Evolutionary conservation across 257 asterid species (phyloP).

Genomic region (Solanum virginianum): DNA sequence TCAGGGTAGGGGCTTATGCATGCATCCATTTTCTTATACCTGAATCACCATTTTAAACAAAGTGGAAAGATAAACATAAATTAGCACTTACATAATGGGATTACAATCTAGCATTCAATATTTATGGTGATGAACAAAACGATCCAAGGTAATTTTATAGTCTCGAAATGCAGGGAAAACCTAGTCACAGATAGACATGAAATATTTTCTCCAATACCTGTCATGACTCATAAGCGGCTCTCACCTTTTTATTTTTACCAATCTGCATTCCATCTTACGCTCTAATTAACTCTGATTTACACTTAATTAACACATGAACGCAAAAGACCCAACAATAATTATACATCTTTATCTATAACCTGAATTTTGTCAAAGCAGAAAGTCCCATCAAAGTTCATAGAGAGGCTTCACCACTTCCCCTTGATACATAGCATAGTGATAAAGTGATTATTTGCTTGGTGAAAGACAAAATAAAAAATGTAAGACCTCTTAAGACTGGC

Average conservation of each 20-base stretch:
- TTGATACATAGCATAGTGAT: neutral
- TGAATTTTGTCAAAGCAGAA: neutral
- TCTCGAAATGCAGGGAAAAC: neutral
- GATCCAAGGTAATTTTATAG: neutral
- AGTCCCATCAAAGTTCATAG: neutral
- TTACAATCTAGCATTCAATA: neutral
- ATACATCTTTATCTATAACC: neutral
- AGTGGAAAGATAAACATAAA: neutral
- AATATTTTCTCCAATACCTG: neutral
- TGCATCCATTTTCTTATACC: slow-evolving; percentile 77
- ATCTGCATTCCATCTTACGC: neutral
- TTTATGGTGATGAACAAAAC: neutral
- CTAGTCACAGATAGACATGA: neutral
- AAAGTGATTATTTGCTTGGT: neutral
- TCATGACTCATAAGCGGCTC: neutral
- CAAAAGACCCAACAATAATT: neutral
- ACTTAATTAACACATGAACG: neutral
- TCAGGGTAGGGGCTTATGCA: slow-evolving; percentile 68
- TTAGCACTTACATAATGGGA: neutral
- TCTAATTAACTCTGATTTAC: neutral
- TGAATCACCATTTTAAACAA: slow-evolving; percentile 6
- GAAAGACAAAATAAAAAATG: neutral
- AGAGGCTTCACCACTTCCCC: neutral
- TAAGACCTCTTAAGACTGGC: neutral
- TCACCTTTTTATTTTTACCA: neutral